These are phyloP conservation scores for Auricularia sp. DNA, from an alignment of 768 basidiomycete genomes.

Conservation along the genomic window DNA sequence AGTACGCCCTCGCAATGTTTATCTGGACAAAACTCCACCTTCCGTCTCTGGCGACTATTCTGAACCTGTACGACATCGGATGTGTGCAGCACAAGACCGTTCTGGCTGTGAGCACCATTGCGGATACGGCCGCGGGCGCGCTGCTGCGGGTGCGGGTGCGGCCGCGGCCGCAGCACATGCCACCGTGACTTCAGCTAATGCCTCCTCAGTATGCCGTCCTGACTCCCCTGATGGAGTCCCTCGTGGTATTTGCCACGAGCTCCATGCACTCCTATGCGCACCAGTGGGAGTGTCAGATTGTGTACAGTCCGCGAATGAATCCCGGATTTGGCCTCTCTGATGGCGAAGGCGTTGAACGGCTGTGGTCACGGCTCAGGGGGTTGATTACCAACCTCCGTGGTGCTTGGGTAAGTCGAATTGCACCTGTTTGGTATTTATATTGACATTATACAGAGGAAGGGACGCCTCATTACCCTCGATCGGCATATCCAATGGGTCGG, in stretches of 20 bases:
- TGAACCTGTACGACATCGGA: not conserved
- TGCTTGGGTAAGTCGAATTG: not conserved
- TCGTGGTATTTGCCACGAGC: not conserved
- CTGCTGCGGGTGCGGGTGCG: too few relatives aligned
- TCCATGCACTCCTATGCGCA: constrained; percentile 4
- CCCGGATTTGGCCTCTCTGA: not conserved
- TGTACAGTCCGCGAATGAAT: not conserved
- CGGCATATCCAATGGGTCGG: constrained; percentile 20
- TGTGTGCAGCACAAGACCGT: not conserved
- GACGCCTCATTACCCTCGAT: constrained; percentile 26
- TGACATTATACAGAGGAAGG: constrained; percentile 11
- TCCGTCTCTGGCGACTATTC: not conserved
- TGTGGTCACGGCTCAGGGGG: not conserved
- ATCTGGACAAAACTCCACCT: not conserved
- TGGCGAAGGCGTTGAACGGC: constrained; percentile 1
- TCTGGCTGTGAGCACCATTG: too few relatives aligned
- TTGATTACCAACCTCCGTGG: not conserved
- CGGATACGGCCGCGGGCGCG: too few relatives aligned
- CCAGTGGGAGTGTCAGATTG: constrained; percentile 2
- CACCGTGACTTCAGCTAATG: too few relatives aligned
- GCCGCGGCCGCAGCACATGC: too few relatives aligned
- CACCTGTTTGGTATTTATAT: not conserved
- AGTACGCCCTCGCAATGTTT: not conserved
- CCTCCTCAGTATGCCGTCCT: not conserved
- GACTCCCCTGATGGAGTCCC: not conserved